Conservation (phyloP, 352 stramenopile species). For the Phytophthora sp. region DNA sequence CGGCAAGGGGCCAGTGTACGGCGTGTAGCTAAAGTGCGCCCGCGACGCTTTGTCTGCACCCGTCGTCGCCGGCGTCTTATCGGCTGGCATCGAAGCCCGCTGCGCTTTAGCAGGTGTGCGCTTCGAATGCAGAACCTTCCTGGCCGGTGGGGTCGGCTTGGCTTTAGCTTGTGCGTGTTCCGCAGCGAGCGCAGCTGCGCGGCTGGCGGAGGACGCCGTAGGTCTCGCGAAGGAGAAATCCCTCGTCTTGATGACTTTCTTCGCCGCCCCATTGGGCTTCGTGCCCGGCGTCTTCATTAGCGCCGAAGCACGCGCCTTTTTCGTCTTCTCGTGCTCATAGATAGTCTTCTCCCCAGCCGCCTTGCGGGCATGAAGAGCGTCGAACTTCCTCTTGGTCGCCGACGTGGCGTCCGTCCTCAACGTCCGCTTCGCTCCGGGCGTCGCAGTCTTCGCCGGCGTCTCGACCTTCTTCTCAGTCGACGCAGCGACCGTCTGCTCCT, state of each 20-base stretch:
- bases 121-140: conserved; percentile 6
- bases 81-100: conserved; percentile 11
- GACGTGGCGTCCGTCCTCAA: too few species aligned
- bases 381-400: background rate
- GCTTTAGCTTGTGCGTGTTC: conserved; percentile 26
- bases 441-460: conserved; percentile 1
- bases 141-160: conserved; percentile 2
- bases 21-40: conserved; percentile 55
- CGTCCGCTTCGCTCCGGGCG: too few species aligned
- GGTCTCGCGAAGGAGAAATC: conserved; percentile 43
- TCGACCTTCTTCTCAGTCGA: conserved; percentile 3
- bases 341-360: conserved; percentile 27
- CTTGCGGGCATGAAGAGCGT: background rate
- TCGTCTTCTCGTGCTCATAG: conserved; percentile 28
- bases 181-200: conserved; percentile 19
- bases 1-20: conserved; percentile 71
- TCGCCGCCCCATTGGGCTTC: conserved; percentile 4
- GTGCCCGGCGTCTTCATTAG: conserved; percentile 12
- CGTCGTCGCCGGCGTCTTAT: conserved; percentile 7
- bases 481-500: background rate
- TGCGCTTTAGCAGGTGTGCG: conserved; percentile 13
- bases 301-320: conserved; percentile 20
- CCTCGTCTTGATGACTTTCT: conserved; percentile 12
- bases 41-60: conserved; percentile 17
- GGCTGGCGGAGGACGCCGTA: conserved; percentile 33